Conservation (phyloP, 2,329 filamentous ascomycete genomes). For the Fusarium piperis region DNA sequence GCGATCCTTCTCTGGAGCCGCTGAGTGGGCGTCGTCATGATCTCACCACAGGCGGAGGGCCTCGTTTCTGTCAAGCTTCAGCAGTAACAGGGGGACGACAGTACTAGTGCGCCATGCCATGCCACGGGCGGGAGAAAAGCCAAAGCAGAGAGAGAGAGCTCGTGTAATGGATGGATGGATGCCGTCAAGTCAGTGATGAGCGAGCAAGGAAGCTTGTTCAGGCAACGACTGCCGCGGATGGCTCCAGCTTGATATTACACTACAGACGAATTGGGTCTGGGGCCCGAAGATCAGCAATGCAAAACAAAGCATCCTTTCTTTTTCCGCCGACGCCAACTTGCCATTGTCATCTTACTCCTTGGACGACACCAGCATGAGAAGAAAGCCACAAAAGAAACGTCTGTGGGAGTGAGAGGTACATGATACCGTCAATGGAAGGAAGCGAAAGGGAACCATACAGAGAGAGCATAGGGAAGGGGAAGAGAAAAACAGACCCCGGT, state of each 20-base stretch:
- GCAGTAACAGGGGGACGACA: not conserved
- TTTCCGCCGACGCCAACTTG: slow-evolving; percentile 8
- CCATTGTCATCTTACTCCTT: slow-evolving; percentile 4
- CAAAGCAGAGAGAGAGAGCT: slow-evolving; percentile 6
- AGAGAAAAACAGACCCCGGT: not conserved
- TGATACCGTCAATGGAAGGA: slow-evolving; percentile 8
- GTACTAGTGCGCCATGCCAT: not conserved
- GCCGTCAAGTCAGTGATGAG: not conserved
- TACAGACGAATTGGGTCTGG: slow-evolving; percentile 18
- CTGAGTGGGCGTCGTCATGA: slow-evolving; percentile 14
- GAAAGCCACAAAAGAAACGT: slow-evolving; percentile 16
- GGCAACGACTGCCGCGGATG: slow-evolving; percentile 14
- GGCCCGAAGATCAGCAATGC: slow-evolving; percentile 21
- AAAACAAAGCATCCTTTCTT: slow-evolving; percentile 14
- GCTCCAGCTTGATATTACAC: slow-evolving; percentile 16
- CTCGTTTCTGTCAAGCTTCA: slow-evolving; percentile 24
- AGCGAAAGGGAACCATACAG: not conserved
- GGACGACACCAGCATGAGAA: not conserved
- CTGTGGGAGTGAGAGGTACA: not conserved
- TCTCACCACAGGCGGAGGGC: slow-evolving; percentile 28
- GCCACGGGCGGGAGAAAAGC: not conserved
- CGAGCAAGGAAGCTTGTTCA: slow-evolving; percentile 5
- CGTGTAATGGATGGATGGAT: not conserved
- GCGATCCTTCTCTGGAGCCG: slow-evolving; percentile 18
- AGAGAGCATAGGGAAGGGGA: not conserved